phyloP scores from a whole-genome alignment of 202 grass and related monocot species.

The Dendrocalamus latiflorus region DNA sequence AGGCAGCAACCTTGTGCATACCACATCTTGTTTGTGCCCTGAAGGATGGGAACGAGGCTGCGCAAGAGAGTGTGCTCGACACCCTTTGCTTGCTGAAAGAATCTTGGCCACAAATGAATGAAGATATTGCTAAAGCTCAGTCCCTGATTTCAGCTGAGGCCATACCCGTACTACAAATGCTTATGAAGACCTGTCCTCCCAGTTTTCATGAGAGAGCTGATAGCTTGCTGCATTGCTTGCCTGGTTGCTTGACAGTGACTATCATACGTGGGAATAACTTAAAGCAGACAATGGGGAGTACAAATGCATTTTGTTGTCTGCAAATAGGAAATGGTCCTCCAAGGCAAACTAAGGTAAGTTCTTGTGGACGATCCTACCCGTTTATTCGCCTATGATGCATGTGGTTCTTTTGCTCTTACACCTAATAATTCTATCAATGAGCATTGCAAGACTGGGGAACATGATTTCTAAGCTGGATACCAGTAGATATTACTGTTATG shows the following conservation, averaged over 20 bases:
- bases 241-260: slow-evolving; percentile 84
- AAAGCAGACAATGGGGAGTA: slow-evolving; percentile 92
- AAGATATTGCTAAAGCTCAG: no score
- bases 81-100: slow-evolving; percentile 90
- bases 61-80: slow-evolving; percentile 82
- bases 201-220: no score
- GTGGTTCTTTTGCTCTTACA: neutral
- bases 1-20: slow-evolving; percentile 89
- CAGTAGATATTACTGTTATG: neutral
- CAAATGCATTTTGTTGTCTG: slow-evolving; percentile 96
- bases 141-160: no score
- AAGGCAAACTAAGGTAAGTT: slow-evolving; percentile 79
- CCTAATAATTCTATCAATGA: slow-evolving; percentile 4
- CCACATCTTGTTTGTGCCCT: slow-evolving; percentile 76
- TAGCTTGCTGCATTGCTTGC: slow-evolving; percentile 80
- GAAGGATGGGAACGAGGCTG: slow-evolving; percentile 67
- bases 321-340: slow-evolving; percentile 96
- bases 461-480: neutral
- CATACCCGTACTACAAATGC: no score
- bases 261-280: slow-evolving; percentile 91
- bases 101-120: slow-evolving; percentile 88
- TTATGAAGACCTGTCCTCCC: no score
- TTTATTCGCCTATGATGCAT: neutral
- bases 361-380: neutral
- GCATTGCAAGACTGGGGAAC: neutral